These are phyloP conservation scores for Penicillium sp. DNA, from an alignment of 2,329 filamentous ascomycete genomes.

Conservation along the genomic window DNA sequence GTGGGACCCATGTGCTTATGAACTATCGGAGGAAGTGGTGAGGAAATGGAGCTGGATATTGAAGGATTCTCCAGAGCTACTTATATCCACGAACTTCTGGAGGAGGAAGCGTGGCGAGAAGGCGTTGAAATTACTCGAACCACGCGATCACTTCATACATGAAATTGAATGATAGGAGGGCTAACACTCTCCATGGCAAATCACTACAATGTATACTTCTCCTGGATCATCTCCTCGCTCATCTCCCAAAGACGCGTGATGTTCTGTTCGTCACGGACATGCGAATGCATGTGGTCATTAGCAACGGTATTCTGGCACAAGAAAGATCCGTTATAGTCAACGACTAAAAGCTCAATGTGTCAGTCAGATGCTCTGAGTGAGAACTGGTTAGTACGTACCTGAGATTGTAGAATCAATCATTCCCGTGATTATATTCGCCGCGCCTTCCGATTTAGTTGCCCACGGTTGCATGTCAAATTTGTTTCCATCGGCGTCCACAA, in stretches of 20 bases:
- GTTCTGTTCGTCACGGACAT: slow-evolving; percentile 26
- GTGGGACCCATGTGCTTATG: slow-evolving; percentile 36
- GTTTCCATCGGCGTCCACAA: slow-evolving; percentile 25
- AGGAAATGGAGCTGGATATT: slow-evolving; percentile 34
- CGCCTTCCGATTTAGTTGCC: slow-evolving; percentile 28
- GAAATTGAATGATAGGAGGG: slow-evolving; percentile 9
- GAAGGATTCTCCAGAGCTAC: slow-evolving; percentile 30
- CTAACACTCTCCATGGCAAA: not conserved
- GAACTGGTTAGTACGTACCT: slow-evolving; percentile 6
- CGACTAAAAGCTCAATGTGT: not conserved
- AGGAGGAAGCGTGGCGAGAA: slow-evolving; percentile 29
- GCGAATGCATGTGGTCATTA: slow-evolving; percentile 32
- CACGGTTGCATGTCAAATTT: slow-evolving; percentile 20
- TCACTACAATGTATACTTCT: slow-evolving; percentile 28
- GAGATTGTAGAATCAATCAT: slow-evolving; percentile 31
- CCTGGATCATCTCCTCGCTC: slow-evolving; percentile 35
- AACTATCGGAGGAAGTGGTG: slow-evolving; percentile 34
- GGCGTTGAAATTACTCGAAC: slow-evolving; percentile 4
- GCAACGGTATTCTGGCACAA: slow-evolving; percentile 26
- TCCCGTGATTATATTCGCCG: slow-evolving; percentile 29
- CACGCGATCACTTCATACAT: not conserved
- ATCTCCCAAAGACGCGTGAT: slow-evolving; percentile 37
- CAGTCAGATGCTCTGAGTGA: not conserved
- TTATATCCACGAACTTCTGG: slow-evolving; percentile 34
- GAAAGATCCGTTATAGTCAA: slow-evolving; percentile 17